These are phyloP conservation scores for Euptelea pleiosperma DNA, from an alignment of 164 flowering plant genomes.

Conservation along the genomic window DNA sequence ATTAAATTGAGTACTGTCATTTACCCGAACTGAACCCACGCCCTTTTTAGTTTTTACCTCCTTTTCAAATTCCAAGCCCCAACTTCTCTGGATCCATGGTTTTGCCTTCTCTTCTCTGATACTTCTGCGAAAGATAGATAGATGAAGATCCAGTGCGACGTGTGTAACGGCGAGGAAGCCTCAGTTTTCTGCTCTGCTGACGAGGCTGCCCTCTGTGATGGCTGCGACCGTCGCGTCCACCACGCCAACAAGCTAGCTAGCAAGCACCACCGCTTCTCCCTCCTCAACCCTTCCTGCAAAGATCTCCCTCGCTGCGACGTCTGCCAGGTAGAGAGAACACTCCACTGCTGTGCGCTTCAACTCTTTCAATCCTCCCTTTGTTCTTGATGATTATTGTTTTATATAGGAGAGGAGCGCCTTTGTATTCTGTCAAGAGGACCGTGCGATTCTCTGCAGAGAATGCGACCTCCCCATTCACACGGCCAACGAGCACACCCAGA, in stretches of 20 bases:
- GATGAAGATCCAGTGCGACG: slow-evolving; percentile 43
- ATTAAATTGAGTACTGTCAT: too few relatives aligned
- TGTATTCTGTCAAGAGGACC: slow-evolving; percentile 81
- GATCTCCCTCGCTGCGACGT: slow-evolving; percentile 32
- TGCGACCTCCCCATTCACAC: slow-evolving; percentile 74
- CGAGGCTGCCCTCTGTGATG: slow-evolving; percentile 35
- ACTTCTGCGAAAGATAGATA: background rate
- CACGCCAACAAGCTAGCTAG: slow-evolving; percentile 38
- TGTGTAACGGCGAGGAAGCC: slow-evolving; percentile 27
- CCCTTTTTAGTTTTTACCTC: too few relatives aligned
- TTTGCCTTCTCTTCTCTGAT: too few relatives aligned
- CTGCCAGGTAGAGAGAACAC: slow-evolving; percentile 23
- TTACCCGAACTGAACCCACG: too few relatives aligned
- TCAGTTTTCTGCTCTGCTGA: slow-evolving; percentile 34
- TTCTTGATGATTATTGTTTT: too few relatives aligned
- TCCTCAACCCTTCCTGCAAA: slow-evolving; percentile 23
- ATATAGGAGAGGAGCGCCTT: slow-evolving; percentile 74
- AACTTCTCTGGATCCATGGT: too few relatives aligned
- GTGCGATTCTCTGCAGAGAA: slow-evolving; percentile 84
- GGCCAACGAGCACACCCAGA: slow-evolving; percentile 63
- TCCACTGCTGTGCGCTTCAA: too few relatives aligned
- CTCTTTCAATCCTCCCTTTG: too few relatives aligned
- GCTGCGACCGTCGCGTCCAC: slow-evolving; percentile 31
- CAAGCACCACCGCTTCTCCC: slow-evolving; percentile 37
- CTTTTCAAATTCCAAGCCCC: too few relatives aligned